phyloP scores from a whole-genome alignment of 73 alveolate species.

The Uronychia binucleata region DNA sequence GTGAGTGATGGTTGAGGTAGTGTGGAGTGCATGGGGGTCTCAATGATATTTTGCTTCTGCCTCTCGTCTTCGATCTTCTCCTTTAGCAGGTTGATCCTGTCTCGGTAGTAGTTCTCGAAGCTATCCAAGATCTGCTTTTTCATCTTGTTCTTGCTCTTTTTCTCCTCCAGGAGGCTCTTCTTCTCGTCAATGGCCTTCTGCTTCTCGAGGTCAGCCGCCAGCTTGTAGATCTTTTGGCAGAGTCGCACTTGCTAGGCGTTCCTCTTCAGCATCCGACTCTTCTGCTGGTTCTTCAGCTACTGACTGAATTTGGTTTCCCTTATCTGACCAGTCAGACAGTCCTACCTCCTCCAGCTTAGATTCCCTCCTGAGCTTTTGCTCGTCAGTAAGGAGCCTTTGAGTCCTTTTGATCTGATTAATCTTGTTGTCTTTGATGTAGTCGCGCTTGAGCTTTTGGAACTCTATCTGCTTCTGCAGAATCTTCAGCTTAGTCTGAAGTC shows the following conservation, averaged over 20 bases:
- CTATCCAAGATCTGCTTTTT: constrained; percentile 31
- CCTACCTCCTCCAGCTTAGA: not conserved
- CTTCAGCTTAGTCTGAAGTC: not conserved
- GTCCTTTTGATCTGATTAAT: not conserved
- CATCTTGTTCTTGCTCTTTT: constrained; percentile 11
- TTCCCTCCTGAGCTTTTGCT: not conserved
- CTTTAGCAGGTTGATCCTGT: constrained; percentile 42
- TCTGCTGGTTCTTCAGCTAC: not conserved
- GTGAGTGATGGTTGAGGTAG: too few relatives aligned
- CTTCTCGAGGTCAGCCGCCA: constrained; percentile 50
- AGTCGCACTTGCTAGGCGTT: constrained; percentile 45
- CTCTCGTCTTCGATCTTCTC: constrained; percentile 38
- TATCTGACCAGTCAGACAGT: not conserved
- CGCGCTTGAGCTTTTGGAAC: not conserved
- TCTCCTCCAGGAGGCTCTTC: constrained; percentile 27
- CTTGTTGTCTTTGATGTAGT: not conserved
- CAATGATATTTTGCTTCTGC: too few relatives aligned
- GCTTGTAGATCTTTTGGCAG: constrained; percentile 47
- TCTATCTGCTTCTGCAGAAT: not conserved
- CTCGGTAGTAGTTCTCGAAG: constrained; percentile 43
- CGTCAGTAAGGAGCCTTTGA: not conserved
- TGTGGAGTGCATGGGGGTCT: too few relatives aligned
- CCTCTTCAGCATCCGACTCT: not conserved
- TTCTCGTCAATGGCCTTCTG: constrained; percentile 32
- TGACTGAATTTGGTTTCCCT: not conserved